These are phyloP conservation scores for Carnegiea gigantea DNA, from an alignment of 179 eudicot species.

Conservation along the genomic window DNA sequence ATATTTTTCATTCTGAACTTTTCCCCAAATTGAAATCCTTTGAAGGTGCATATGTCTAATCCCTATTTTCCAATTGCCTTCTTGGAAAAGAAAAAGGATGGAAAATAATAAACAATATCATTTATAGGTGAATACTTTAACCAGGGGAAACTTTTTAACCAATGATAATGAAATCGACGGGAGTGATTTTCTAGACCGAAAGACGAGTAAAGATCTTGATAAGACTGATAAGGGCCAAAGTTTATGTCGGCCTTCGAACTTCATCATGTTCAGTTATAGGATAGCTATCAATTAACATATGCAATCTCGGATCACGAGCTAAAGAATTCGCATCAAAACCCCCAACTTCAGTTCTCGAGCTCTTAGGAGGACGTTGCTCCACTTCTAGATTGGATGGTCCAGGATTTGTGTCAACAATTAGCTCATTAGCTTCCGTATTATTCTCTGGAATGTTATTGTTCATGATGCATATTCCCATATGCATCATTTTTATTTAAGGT, in stretches of 20 bases:
- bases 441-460: too few relatives aligned
- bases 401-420: too few relatives aligned
- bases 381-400: too few relatives aligned
- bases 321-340: too few relatives aligned
- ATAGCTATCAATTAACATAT: background rate
- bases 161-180: background rate
- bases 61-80: background rate
- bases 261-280: background rate
- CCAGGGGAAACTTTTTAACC: background rate
- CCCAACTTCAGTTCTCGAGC: too few relatives aligned
- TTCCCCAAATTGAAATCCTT: background rate
- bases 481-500: too few relatives aligned
- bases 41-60: background rate
- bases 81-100: background rate
- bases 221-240: background rate
- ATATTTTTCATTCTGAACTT: background rate
- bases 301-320: too few relatives aligned
- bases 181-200: background rate
- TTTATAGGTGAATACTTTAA: conserved; percentile 11
- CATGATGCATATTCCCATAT: too few relatives aligned
- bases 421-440: too few relatives aligned
- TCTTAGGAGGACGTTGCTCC: too few relatives aligned
- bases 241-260: background rate
- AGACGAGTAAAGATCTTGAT: background rate
- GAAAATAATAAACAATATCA: background rate